A percentile compares a stretch with the other conserved stretches of the same genome.
phyloP scores from a whole-genome alignment of 2,329 filamentous ascomycete genomes.

The Hyphodiscus sp. region DNA sequence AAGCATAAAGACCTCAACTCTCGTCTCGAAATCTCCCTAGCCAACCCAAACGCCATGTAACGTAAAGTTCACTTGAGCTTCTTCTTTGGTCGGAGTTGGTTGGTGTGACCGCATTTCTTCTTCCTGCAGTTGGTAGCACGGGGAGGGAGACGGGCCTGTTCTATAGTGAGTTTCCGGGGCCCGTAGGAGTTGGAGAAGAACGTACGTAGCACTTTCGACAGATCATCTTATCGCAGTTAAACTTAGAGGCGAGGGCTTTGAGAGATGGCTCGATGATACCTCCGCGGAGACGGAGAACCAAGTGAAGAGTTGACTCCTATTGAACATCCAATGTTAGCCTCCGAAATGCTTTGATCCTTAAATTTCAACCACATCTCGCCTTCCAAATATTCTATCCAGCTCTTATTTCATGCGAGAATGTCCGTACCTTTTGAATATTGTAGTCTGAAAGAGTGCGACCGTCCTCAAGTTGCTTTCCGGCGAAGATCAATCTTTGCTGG shows the following conservation, averaged over 20 bases:
- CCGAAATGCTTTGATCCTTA: not conserved
- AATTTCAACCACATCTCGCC: not conserved
- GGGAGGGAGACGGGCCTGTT: slow-evolving; percentile 75
- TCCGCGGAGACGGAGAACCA: slow-evolving; percentile 97
- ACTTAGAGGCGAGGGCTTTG: slow-evolving; percentile 97
- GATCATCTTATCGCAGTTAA: slow-evolving; percentile 99
- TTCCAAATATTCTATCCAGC: not conserved
- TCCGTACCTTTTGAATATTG: slow-evolving; percentile 95
- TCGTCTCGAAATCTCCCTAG: slow-evolving; percentile 11
- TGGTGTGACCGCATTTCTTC: slow-evolving; percentile 99
- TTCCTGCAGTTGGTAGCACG: slow-evolving; percentile 99
- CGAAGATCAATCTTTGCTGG: slow-evolving; percentile 98
- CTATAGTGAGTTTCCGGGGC: slow-evolving; percentile 19
- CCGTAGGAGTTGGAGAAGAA: slow-evolving; percentile 26
- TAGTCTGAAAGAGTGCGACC: slow-evolving; percentile 94
- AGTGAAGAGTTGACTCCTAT: slow-evolving; percentile 94
- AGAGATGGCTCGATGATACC: slow-evolving; percentile 99
- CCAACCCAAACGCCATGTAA: slow-evolving; percentile 28
- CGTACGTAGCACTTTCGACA: slow-evolving; percentile 99
- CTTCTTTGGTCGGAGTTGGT: slow-evolving; percentile 99
- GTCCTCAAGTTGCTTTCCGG: slow-evolving; percentile 98
- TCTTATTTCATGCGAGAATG: slow-evolving; percentile 4
- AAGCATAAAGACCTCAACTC: slow-evolving; percentile 18
- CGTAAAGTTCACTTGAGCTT: slow-evolving; percentile 83
- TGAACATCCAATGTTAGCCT: slow-evolving; percentile 4